These are phyloP conservation scores for Colletotrichum cuscutae DNA, from an alignment of 2,329 filamentous ascomycete genomes.

Conservation along the genomic window DNA sequence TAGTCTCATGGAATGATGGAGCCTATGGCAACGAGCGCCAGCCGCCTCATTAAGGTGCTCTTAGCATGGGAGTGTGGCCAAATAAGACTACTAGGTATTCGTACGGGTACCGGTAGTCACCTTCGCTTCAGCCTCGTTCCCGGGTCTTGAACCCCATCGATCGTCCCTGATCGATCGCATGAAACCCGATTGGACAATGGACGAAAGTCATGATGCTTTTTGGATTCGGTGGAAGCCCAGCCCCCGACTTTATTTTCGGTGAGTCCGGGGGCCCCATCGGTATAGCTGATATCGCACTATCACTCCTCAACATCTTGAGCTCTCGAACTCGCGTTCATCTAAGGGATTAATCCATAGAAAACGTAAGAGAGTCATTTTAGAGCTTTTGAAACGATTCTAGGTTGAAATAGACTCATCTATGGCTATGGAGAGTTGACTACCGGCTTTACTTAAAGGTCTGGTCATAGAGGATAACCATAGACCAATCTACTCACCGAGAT, in stretches of 20 bases:
- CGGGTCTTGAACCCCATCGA: background rate
- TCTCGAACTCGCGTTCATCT: too few species aligned
- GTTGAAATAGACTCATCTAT: too few species aligned
- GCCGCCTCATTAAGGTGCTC: background rate
- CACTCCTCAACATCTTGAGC: background rate
- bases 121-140: background rate
- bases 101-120: background rate
- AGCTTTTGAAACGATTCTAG: too few species aligned
- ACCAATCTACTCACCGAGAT: background rate
- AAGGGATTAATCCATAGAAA: too few species aligned
- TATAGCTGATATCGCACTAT: background rate
- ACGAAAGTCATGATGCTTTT: background rate
- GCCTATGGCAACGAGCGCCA: background rate
- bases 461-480: background rate
- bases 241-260: conserved; percentile 2
- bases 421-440: background rate
- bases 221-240: background rate
- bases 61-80: too few species aligned
- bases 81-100: background rate
- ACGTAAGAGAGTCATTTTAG: fast-evolving
- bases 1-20: background rate
- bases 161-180: conserved; percentile 15
- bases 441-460: background rate
- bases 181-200: conserved; percentile 17
- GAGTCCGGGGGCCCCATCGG: background rate